Percentiles rank a stretch among this genome's conserved stretches.
phyloP scores from a whole-genome alignment of 108 stramenopile genomes.

The Cyclotella cryptica region DNA sequence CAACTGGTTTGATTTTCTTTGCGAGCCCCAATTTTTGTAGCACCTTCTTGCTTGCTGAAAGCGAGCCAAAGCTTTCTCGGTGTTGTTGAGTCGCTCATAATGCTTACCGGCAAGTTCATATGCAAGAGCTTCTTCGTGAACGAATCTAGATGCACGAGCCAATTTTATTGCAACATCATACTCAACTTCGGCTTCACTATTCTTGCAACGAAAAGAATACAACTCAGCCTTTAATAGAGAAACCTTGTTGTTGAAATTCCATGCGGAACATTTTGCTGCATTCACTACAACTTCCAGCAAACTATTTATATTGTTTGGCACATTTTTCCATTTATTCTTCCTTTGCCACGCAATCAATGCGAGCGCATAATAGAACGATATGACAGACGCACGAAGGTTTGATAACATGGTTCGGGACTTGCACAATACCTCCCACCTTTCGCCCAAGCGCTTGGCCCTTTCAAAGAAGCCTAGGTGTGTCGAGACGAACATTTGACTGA shows the following conservation, averaged over 20 bases:
- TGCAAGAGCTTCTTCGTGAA: conserved; percentile 26
- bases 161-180: conserved; percentile 23
- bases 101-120: too few relatives aligned
- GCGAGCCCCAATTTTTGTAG: conserved; percentile 23
- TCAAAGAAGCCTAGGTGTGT: conserved; percentile 3
- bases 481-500: neutral
- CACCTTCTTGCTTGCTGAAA: conserved; percentile 24
- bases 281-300: neutral
- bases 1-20: conserved; percentile 14
- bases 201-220: conserved; percentile 9
- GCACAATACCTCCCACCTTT: neutral
- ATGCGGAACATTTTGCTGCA: neutral
- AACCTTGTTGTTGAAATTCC: conserved; percentile 9
- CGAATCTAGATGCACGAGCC: conserved; percentile 12
- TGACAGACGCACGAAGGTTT: too few relatives aligned
- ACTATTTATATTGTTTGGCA: neutral
- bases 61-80: neutral
- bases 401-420: neutral
- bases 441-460: neutral
- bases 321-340: neutral
- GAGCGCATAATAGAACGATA: neutral
- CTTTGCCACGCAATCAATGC: neutral
- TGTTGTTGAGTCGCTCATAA: neutral
- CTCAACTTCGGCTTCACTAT: conserved; percentile 17
- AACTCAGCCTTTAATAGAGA: conserved; percentile 21